Evolutionary conservation across 208 protist species (phyloP), one percentile per base, ranked within the genome.

Genomic region (Zelonia costaricensis): DNA sequence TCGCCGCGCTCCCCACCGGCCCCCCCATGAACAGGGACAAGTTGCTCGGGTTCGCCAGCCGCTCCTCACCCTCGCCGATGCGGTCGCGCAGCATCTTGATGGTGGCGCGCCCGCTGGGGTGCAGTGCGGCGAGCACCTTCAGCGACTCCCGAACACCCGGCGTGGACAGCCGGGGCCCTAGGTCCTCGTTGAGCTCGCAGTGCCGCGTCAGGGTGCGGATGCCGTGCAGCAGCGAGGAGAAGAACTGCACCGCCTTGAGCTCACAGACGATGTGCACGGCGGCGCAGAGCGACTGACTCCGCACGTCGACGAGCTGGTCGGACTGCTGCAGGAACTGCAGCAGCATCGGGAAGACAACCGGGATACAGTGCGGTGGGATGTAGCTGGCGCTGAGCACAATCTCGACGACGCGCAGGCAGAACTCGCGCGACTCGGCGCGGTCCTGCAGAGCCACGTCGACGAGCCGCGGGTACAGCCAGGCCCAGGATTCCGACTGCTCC

Each of bases 391-490:
- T 83, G 38, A 93, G 69, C 47, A 94, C 58, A 71, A 96, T 94
- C 49, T 91, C 81, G 39, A 96, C 75, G 13, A 96, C 88, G 56
- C 88, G 84, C n/a, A 96, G 75, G 55, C 79, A 89, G 58, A 96
- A 92, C 75, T 96, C 87, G 35, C 82, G 78, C 15, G 86, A 82
- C 52, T 93, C 84, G 20, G 85, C 88, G 69, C 66, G 84, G 59
- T 96, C 91, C 59, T 94, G 91, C 38, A 96, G 62, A 15, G 88
- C 91, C 44, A 92, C 91, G 69, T 96, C 91, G 30, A 93, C 83
- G 40, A 96, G 86, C 9, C 91, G 76, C 22, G 91, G 91, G 61
- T 96, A 96, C 35, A 96, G 68, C 88, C 91, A 96, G 58, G 87
- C 86, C 91, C 91, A 96, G 27, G 81, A 82, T 62, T 96, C 87